These are phyloP conservation scores for Artemisia annua DNA, from an alignment of 129 eudicot genomes.

Conservation along the genomic window DNA sequence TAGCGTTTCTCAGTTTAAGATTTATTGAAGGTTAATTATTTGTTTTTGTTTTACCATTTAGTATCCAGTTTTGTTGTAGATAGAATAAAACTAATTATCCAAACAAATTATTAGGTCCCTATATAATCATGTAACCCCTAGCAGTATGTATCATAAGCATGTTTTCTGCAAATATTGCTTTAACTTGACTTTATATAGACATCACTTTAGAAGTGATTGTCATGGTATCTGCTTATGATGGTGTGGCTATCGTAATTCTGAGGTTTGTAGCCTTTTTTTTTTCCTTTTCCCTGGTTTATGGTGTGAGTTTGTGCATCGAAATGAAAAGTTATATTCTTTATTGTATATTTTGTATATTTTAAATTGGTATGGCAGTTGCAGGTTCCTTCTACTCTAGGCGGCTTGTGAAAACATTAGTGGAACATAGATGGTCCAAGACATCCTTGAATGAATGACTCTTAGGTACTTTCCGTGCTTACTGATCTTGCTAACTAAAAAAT, in stretches of 20 bases:
- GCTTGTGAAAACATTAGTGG: too few relatives aligned
- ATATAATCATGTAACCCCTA: neutral
- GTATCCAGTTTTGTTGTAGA: too few relatives aligned
- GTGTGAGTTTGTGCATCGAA: neutral
- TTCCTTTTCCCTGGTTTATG: neutral
- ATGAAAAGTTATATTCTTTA: neutral
- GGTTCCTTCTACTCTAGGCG: too few relatives aligned
- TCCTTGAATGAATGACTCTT: too few relatives aligned
- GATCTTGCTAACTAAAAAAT: slow-evolving; percentile 16
- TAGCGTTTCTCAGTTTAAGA: too few relatives aligned
- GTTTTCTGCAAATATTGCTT: slow-evolving; percentile 22
- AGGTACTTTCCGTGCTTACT: neutral
- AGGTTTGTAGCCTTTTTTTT: slow-evolving; percentile 47
- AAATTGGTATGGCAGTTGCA: neutral
- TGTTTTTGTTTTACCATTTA: too few relatives aligned
- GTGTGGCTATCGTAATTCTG: slow-evolving; percentile 97
- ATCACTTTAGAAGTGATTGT: slow-evolving; percentile 96
- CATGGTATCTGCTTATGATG: slow-evolving; percentile 90
- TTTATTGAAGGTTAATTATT: too few relatives aligned
- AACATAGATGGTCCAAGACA: too few relatives aligned
- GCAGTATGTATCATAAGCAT: too few relatives aligned
- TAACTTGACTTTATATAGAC: slow-evolving; percentile 57
- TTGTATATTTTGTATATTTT: neutral
- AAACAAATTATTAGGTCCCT: too few relatives aligned
- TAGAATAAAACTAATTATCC: too few relatives aligned